Base-by-base conservation (phyloP, 257 asterid species). In the Rubia yunnanensis region DNA sequence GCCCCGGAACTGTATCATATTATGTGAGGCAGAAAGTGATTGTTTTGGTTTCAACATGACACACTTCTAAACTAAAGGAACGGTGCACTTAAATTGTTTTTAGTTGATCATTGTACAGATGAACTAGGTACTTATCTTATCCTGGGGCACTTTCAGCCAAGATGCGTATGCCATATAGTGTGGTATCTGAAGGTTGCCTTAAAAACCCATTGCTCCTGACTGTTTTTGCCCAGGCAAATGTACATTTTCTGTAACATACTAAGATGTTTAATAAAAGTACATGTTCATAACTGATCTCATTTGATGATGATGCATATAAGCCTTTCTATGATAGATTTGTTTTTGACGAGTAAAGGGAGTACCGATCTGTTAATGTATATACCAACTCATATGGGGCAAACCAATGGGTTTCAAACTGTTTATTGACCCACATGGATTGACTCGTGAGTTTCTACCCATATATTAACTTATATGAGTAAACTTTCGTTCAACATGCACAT, bases 61-160 rank as follows among this genome's bases (percentile, higher is more conserved):
- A 58, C 44, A 67, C 69, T 32, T 10, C 74, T 64, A 73, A 62
- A 75, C 69, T 76, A 73, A 71, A 66, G 71, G 36, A 73, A 82
- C 78, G 73, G 73, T 66, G 68, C 81, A 66, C 80, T 63, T 58
- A 41, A 28, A 61, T 10, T 18, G 44, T 23, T 14, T 24, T 78
- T 69, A 34, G 44, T 30, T 64, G 30, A 71, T 71, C 74, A 56
- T 76, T 79, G 91, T 85, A 85, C 82, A 87, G 92, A 61, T 74
- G 49, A 11, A 68, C 26, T 17, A 55, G 32, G 57, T 56, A 32
- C 18, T 64, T 38, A 23, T 14, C 20, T 58, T 54, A 22, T 23
- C 76, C 38, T 59, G 55, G 7, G 28, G 11, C 46, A 8, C 55
- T 26, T 49, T 20, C 10, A 20, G 58, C 44, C 38, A n/a, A 11